Evolutionary conservation across 257 asterid genomes (phyloP), one percentile per base, ranked within the genome.

Genomic region (Asclepias syriaca): DNA sequence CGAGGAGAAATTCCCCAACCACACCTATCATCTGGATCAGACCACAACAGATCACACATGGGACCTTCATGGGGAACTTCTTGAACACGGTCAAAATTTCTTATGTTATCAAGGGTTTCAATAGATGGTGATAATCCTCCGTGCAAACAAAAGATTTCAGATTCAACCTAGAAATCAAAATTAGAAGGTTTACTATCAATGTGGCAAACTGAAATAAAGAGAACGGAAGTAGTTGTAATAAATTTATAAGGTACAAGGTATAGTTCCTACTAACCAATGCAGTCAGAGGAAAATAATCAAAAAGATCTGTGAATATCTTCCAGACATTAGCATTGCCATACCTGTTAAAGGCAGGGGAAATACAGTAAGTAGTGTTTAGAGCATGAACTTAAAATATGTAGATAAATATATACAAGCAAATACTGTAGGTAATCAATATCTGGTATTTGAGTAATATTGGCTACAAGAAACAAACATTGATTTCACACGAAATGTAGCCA

Each of bases 1-100:
- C 98, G 96, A 29, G 98, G 97, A 29, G 98, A 93, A 69, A 93
- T 93, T 69, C 98, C 98, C 98, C 98, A 93, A 72, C 98, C 98
- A 76, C 98, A 93, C 29, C 98, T 95, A 78, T 93, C 98, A 82
- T 93, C 98, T 24, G 98, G 98, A 84, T 93, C 98, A 75, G 98
- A 93, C 97, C 98, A 93, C 74, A 93, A 83, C 46, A 93, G 87
- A 79, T 93, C 98, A 67, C 98, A 93, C 98, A 93, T 93, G 43
- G 98, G 97, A 68, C 98, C 98, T 84, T 93, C 98, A 77, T 93
- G 98, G 54, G 98, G 98, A 72, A 93, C 98, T 87, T 93, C 98
- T 90, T 93, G 98, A 72, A 93, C 96, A 79, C 98, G 98, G 61
- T 93, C 98, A 56, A 93, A 90, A 85, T 89, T 90, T 81, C 98